phyloP scores from a whole-genome alignment of 2,329 filamentous ascomycete species.

The Ceratocystis lukuohia region DNA sequence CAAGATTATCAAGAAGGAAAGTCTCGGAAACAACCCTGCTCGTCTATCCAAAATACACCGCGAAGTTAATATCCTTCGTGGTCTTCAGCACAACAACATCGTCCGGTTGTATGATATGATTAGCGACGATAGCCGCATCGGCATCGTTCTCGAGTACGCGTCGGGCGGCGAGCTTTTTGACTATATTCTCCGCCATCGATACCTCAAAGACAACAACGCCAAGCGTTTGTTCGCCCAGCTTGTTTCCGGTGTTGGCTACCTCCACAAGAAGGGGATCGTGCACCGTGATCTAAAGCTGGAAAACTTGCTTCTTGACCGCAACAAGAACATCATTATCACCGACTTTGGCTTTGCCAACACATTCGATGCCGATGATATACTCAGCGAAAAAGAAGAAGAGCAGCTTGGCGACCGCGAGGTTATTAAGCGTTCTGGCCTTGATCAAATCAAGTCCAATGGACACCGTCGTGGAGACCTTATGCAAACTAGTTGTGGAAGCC shows the following conservation, averaged over 20 bases:
- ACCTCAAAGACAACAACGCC: slow-evolving; percentile 85
- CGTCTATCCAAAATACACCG: slow-evolving; percentile 93
- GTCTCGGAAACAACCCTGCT: slow-evolving; percentile 73
- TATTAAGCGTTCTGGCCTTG: slow-evolving; percentile 74
- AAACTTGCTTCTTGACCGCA: slow-evolving; percentile 85
- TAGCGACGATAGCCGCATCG: slow-evolving; percentile 91
- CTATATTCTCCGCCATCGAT: slow-evolving; percentile 93
- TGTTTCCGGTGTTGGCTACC: slow-evolving; percentile 88
- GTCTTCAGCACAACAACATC: slow-evolving; percentile 89
- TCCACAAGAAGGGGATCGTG: slow-evolving; percentile 97
- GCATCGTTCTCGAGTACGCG: slow-evolving; percentile 95
- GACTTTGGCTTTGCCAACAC: slow-evolving; percentile 99
- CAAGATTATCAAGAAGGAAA: slow-evolving; percentile 91
- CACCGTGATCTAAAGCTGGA: slow-evolving; percentile 94
- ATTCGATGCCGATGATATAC: slow-evolving; percentile 77
- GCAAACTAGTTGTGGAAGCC: slow-evolving; percentile 97
- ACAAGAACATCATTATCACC: slow-evolving; percentile 98
- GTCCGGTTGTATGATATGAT: slow-evolving; percentile 97
- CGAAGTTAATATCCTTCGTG: slow-evolving; percentile 81
- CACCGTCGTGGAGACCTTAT: slow-evolving; percentile 83
- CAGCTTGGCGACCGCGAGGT: slow-evolving; percentile 77
- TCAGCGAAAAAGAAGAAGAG: slow-evolving; percentile 80
- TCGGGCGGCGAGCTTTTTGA: slow-evolving; percentile 96
- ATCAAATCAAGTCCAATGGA: slow-evolving; percentile 61
- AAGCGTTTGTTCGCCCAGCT: slow-evolving; percentile 88